A percentile compares a stretch with the other conserved stretches of the same genome.
Evolutionary conservation across 2,329 filamentous ascomycete species (phyloP).

Genomic region (Ascocoryne sarcoides): DNA sequence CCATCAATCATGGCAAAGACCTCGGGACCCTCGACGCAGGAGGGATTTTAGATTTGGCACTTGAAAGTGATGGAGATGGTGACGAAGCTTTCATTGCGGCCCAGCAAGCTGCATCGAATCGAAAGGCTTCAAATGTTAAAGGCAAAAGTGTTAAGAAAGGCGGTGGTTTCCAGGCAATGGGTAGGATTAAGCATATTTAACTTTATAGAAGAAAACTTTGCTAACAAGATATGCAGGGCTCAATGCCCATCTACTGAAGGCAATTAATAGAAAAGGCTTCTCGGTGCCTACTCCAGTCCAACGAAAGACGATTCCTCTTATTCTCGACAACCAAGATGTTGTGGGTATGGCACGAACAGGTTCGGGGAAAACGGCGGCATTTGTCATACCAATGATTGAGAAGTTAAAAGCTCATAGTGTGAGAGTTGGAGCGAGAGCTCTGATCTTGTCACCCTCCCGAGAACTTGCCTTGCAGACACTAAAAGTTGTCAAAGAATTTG

Average conservation of each 20-base stretch:
- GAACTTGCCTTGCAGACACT: conserved; percentile 91
- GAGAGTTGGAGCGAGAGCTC: conserved; percentile 73
- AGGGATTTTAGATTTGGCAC: conserved; percentile 49
- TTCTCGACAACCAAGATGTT: conserved; percentile 87
- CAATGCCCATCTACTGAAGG: conserved; percentile 75
- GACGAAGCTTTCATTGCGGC: conserved; percentile 90
- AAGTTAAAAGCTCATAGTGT: conserved; percentile 80
- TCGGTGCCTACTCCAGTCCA: conserved; percentile 95
- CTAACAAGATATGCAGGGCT: conserved; percentile 44
- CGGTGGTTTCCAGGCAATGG: conserved; percentile 95
- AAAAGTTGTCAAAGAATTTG: conserved; percentile 92
- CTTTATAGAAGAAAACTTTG: conserved; percentile 1
- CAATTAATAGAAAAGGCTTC: conserved; percentile 90
- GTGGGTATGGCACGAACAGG: conserved; percentile 99
- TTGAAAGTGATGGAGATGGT: conserved; percentile 50
- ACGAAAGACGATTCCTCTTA: conserved; percentile 86
- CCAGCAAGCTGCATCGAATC: conserved; percentile 76
- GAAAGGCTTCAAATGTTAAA: conserved; percentile 75
- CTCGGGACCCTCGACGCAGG: conserved; percentile 47
- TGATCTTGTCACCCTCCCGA: conserved; percentile 86
- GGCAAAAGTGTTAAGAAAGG: conserved; percentile 87
- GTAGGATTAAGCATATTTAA: conserved; percentile 37
- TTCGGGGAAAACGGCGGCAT: conserved; percentile 95
- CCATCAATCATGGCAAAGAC: conserved; percentile 30
- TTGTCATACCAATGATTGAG: conserved; percentile 98